Conservation (phyloP, 805 yeast species). For the Zygosaccharomyces lentus region DNA sequence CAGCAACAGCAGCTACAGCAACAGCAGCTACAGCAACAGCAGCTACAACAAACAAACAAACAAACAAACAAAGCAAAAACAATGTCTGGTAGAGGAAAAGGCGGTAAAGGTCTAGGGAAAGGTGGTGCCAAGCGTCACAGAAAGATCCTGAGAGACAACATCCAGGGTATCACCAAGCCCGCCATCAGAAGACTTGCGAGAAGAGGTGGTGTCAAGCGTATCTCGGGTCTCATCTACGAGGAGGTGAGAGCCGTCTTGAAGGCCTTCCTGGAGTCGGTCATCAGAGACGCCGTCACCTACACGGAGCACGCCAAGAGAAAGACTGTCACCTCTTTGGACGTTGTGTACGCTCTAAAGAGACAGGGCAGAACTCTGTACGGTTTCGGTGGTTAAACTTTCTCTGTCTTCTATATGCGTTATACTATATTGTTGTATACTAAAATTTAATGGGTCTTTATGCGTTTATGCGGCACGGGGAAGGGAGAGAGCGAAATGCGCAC, state of each 20-base stretch:
- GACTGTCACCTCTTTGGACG: slow-evolving; percentile 98
- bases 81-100: slow-evolving; percentile 99
- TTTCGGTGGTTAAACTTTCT: slow-evolving; percentile 88
- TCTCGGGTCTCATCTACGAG: slow-evolving; percentile 96
- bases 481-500: too few species aligned
- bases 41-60: slow-evolving; percentile 10
- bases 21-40: slow-evolving; percentile 1
- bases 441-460: slow-evolving; percentile 3
- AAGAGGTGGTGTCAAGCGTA: slow-evolving; percentile 99
- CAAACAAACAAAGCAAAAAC: slow-evolving; percentile 22
- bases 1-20: slow-evolving; percentile 1
- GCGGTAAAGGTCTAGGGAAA: slow-evolving; percentile 99
- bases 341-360: slow-evolving; percentile 98
- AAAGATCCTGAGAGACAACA: slow-evolving; percentile 98
- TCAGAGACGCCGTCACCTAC: slow-evolving; percentile 98
- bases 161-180: slow-evolving; percentile 99
- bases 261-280: slow-evolving; percentile 93
- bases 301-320: slow-evolving; percentile 99
- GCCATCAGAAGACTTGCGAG: slow-evolving; percentile 99
- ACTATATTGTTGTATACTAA: slow-evolving; percentile 5
- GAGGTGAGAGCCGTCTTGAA: slow-evolving; percentile 97
- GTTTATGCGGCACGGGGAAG: slow-evolving; percentile 1
- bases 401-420: neutral
- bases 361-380: slow-evolving; percentile 99
- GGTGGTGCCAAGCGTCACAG: slow-evolving; percentile 99